Percentiles rank a stretch among this genome's conserved stretches.
These are phyloP conservation scores for Clathrospora elynae DNA, from an alignment of 2,329 filamentous ascomycete species.

Conservation along the genomic window DNA sequence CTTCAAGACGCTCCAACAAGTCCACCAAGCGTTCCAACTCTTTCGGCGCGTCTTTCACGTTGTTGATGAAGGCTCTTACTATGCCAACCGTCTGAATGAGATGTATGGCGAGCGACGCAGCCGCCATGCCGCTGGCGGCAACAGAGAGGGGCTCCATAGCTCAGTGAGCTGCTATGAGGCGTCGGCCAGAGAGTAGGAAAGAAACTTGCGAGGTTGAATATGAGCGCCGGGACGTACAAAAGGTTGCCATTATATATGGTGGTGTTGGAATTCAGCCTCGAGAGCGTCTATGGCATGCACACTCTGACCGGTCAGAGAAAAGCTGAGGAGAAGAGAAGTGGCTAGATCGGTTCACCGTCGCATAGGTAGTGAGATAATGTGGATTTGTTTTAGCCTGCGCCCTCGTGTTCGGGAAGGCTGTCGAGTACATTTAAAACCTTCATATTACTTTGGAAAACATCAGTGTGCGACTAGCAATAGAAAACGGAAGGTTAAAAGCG, in stretches of 20 bases:
- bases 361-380: no score
- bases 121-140: constrained; percentile 23
- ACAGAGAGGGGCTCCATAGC: constrained; percentile 22
- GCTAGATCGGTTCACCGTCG: not conserved
- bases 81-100: constrained; percentile 16
- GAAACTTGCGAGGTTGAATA: not conserved
- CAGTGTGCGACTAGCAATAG: no score
- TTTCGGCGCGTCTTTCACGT: constrained; percentile 19
- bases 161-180: not conserved
- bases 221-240: not conserved
- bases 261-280: not conserved
- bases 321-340: not conserved
- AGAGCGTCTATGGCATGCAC: not conserved
- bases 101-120: constrained; percentile 20
- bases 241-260: not conserved
- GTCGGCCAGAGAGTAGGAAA: not conserved
- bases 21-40: constrained; percentile 16
- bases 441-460: no score
- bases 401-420: no score
- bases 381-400: no score
- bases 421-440: no score
- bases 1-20: constrained; percentile 10
- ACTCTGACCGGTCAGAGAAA: no score
- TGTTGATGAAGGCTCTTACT: constrained; percentile 13
- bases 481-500: no score